A percentile compares a stretch with the other conserved stretches of the same genome.
These are phyloP conservation scores for Pichia sp. DNA, from an alignment of 1,139 yeast species.

Conservation along the genomic window DNA sequence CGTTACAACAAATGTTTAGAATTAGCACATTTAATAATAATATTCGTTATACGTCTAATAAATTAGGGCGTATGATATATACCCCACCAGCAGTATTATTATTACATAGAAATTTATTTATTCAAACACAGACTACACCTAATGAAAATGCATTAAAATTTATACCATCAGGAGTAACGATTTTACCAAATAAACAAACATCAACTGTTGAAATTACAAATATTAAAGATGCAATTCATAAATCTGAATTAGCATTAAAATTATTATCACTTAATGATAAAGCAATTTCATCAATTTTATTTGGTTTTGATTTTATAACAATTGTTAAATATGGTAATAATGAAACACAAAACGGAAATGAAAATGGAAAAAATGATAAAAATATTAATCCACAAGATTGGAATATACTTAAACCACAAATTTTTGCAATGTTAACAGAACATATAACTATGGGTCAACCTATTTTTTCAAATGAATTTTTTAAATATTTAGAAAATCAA, in stretches of 20 bases:
- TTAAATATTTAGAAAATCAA: slow-evolving; percentile 24
- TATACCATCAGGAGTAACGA: slow-evolving; percentile 58
- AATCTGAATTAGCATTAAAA: slow-evolving; percentile 50
- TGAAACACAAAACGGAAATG: too few relatives aligned
- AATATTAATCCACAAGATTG: slow-evolving; percentile 41
- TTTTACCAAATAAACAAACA: slow-evolving; percentile 23
- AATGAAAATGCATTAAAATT: slow-evolving; percentile 90
- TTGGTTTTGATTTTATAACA: slow-evolving; percentile 68
- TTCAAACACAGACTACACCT: slow-evolving; percentile 74
- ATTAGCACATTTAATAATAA: too few relatives aligned
- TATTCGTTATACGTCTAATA: too few relatives aligned
- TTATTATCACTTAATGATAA: slow-evolving; percentile 41
- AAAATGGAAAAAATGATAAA: too few relatives aligned
- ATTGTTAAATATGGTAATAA: slow-evolving; percentile 53
- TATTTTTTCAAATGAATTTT: slow-evolving; percentile 38
- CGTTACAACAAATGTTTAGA: too few relatives aligned
- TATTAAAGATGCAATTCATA: slow-evolving; percentile 44
- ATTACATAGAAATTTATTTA: slow-evolving; percentile 26
- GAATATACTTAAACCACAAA: slow-evolving; percentile 82
- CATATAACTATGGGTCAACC: slow-evolving; percentile 73
- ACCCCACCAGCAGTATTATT: too few relatives aligned
- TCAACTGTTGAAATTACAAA: slow-evolving; percentile 49
- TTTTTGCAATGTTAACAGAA: slow-evolving; percentile 78
- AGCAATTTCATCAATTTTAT: slow-evolving; percentile 42
- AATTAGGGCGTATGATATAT: too few relatives aligned